phyloP scores from a whole-genome alignment of 192 early-diverging fungal species.

The Ambispora gerdemannii region DNA sequence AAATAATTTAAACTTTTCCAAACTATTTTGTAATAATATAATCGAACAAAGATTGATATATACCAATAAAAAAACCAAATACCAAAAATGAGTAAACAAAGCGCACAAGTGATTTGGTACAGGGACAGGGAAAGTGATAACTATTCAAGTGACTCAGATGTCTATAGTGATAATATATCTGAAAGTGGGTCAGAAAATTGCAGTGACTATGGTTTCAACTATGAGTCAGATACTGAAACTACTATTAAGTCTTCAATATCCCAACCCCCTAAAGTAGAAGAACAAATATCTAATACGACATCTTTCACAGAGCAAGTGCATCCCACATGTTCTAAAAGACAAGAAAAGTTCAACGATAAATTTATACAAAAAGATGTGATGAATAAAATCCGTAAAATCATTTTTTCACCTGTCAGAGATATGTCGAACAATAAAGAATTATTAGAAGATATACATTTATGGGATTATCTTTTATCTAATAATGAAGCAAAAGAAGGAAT shows the following conservation, averaged over 20 bases:
- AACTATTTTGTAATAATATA: too few species aligned
- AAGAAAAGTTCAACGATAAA: conserved; percentile 11
- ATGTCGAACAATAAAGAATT: conserved; percentile 19
- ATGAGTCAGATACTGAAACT: conserved; percentile 21
- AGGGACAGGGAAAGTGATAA: too few species aligned
- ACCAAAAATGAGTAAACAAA: too few species aligned
- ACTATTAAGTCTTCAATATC: conserved; percentile 19
- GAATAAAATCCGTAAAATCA: conserved; percentile 11
- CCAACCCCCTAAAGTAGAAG: conserved; percentile 21
- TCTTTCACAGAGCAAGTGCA: background rate
- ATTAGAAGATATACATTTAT: conserved; percentile 23
- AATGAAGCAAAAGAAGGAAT: conserved; percentile 20
- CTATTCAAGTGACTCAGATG: too few species aligned
- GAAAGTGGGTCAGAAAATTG: conserved; percentile 16
- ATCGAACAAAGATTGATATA: too few species aligned
- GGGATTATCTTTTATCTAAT: conserved; percentile 23
- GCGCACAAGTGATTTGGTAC: too few species aligned
- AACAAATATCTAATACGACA: conserved; percentile 21
- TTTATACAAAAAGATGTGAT: background rate
- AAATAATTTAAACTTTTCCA: too few species aligned
- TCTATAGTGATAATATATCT: conserved; percentile 15
- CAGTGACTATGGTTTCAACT: background rate
- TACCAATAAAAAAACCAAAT: too few species aligned
- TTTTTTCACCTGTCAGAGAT: background rate
- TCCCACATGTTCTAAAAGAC: background rate